These are phyloP conservation scores for Lactifluus subvellereus DNA, from an alignment of 768 basidiomycete genomes.

Conservation along the genomic window DNA sequence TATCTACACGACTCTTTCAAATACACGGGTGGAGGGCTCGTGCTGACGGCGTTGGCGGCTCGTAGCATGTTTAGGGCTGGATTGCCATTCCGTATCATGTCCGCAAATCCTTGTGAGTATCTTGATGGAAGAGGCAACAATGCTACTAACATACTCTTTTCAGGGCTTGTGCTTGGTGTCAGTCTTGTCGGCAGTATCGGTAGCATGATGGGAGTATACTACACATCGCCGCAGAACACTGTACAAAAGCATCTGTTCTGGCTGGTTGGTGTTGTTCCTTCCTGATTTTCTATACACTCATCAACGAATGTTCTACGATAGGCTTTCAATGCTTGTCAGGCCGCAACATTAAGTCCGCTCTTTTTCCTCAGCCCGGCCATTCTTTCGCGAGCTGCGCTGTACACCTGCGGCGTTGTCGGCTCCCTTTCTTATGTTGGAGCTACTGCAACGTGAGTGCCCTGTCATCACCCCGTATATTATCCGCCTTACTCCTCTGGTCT, in stretches of 20 bases:
- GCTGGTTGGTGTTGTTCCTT: conserved; percentile 46
- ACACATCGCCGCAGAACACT: conserved; percentile 71
- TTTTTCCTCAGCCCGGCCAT: conserved; percentile 85
- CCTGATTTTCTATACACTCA: not conserved
- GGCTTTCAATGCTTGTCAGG: conserved; percentile 85
- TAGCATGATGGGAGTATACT: conserved; percentile 77
- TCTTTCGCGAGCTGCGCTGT: conserved; percentile 80
- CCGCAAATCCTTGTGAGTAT: conserved; percentile 70
- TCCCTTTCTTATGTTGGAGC: conserved; percentile 83
- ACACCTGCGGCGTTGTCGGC: conserved; percentile 83
- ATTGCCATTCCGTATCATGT: conserved; percentile 71
- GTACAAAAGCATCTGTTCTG: conserved; percentile 76
- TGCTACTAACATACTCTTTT: not conserved
- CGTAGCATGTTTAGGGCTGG: conserved; percentile 57
- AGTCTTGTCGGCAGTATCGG: conserved; percentile 77
- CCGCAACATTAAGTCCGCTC: conserved; percentile 79
- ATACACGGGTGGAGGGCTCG: conserved; percentile 78
- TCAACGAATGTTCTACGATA: conserved; percentile 27
- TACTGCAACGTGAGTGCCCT: conserved; percentile 59
- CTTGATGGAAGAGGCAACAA: not conserved
- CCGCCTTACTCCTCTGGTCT: not conserved
- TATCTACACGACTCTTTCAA: conserved; percentile 74
- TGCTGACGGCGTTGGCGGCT: conserved; percentile 71
- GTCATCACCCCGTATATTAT: not conserved
- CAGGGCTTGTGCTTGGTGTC: conserved; percentile 77